These are phyloP conservation scores for Abelmoschus esculentus DNA, from an alignment of 345 rosid genomes.

Conservation along the genomic window DNA sequence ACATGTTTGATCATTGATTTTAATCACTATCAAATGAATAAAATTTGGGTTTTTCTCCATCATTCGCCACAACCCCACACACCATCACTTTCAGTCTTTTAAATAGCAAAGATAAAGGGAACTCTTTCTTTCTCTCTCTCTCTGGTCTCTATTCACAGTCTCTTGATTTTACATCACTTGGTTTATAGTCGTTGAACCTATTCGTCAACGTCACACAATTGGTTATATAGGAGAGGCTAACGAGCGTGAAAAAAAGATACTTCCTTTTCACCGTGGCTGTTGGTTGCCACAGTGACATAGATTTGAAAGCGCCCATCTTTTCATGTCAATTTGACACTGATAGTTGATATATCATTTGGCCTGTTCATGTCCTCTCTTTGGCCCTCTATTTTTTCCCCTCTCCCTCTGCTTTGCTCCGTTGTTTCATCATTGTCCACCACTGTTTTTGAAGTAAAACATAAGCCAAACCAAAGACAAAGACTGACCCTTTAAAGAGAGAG, in stretches of 20 bases:
- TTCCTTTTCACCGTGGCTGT: conserved; percentile 35
- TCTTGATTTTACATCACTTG: conserved; percentile 27
- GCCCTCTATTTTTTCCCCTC: conserved; percentile 19
- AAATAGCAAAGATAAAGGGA: too few species aligned
- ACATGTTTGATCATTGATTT: not conserved
- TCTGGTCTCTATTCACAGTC: not conserved
- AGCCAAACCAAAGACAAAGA: not conserved
- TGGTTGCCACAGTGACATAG: conserved; percentile 60
- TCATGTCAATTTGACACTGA: conserved; percentile 70
- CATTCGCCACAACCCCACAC: conserved; percentile 31
- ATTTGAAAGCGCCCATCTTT: conserved; percentile 85
- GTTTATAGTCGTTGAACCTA: not conserved
- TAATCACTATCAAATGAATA: not conserved
- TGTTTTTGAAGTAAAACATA: conserved; percentile 9
- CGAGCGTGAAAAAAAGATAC: not conserved
- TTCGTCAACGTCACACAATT: not conserved
- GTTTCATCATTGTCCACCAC: conserved; percentile 19
- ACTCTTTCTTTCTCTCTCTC: too few species aligned
- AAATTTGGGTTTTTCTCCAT: conserved; percentile 17
- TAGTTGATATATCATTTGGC: conserved; percentile 53
- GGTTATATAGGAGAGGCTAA: not conserved
- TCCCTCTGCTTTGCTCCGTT: conserved; percentile 6
- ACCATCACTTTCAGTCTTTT: conserved; percentile 27
- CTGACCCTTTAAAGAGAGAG: not conserved
- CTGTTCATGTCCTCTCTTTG: conserved; percentile 41